These are phyloP conservation scores for slime mould (Dictyostelium discoideum) DNA, from an alignment of 78 protist species.

Conservation along the genomic window DNA sequence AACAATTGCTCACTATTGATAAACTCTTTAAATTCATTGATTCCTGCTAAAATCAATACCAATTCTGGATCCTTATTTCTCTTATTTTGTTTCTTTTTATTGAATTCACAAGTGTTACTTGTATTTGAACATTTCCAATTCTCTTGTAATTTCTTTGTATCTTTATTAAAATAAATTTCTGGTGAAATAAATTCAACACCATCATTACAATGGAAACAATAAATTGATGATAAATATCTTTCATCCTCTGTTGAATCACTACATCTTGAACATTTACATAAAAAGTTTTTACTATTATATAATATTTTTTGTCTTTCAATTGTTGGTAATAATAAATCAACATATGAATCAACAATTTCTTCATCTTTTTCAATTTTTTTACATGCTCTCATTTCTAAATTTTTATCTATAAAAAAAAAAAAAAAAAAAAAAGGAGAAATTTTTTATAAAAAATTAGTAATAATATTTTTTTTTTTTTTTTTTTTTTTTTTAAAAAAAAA, in stretches of 20 bases:
- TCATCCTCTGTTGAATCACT: slow-evolving; percentile 20
- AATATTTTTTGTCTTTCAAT: slow-evolving; percentile 48
- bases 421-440: not conserved
- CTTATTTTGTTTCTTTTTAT: not conserved
- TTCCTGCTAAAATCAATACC: not conserved
- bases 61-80: not conserved
- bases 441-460: not conserved
- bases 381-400: slow-evolving; percentile 32
- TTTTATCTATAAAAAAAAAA: not conserved
- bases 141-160: not conserved
- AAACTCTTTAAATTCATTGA: not conserved
- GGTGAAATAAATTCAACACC: slow-evolving; percentile 36
- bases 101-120: not conserved
- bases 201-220: slow-evolving; percentile 29
- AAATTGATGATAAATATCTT: slow-evolving; percentile 23
- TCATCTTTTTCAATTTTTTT: slow-evolving; percentile 17
- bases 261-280: slow-evolving; percentile 54
- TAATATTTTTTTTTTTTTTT: not conserved
- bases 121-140: slow-evolving; percentile 28
- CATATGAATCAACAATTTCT: slow-evolving; percentile 44
- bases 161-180: not conserved
- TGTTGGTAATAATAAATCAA: slow-evolving; percentile 60
- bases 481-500: not conserved
- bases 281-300: slow-evolving; percentile 34
- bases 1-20: not conserved